Evolutionary conservation across 1,284 basidiomycete species (phyloP).

Genomic region (Thecaphora thlaspeos): DNA sequence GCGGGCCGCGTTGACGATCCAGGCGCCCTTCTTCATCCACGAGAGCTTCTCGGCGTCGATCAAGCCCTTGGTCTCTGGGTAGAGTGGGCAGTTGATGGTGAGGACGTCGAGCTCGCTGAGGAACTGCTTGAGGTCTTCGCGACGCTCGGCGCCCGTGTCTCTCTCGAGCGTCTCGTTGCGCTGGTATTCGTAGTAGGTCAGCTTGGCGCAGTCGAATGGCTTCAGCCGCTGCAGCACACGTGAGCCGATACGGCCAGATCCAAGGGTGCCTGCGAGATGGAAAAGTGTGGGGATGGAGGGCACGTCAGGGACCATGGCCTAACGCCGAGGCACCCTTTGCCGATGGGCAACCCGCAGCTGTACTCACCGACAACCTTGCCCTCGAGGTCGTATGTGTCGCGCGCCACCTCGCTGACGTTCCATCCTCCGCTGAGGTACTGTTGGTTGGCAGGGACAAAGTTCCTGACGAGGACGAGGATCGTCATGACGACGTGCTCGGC

Average conservation of each 20-base stretch:
- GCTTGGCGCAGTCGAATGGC: conserved; percentile 86
- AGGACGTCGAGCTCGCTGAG: conserved; percentile 76
- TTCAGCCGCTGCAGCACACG: conserved; percentile 77
- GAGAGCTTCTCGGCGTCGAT: conserved; percentile 75
- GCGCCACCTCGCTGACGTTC: conserved; percentile 57
- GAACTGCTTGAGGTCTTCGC: conserved; percentile 81
- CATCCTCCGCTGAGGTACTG: conserved; percentile 37
- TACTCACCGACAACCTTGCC: conserved; percentile 75
- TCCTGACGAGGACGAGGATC: conserved; percentile 81
- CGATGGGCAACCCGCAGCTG: too few species aligned
- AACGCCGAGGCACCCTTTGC: too few species aligned
- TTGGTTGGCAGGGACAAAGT: conserved; percentile 74
- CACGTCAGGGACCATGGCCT: too few species aligned
- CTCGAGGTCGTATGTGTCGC: conserved; percentile 73
- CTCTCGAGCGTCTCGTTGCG: conserved; percentile 71
- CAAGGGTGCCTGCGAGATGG: conserved; percentile 63
- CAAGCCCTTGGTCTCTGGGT: conserved; percentile 73
- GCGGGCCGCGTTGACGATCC: conserved; percentile 90
- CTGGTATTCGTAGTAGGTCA: conserved; percentile 89
- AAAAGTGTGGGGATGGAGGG: too few species aligned
- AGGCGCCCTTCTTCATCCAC: conserved; percentile 83
- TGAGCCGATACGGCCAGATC: conserved; percentile 61
- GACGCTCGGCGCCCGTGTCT: conserved; percentile 71
- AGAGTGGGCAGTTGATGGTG: conserved; percentile 86
- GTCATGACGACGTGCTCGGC: conserved; percentile 85